phyloP scores from a whole-genome alignment of 1,284 basidiomycete genomes.

The Trichosporon sp. region DNA sequence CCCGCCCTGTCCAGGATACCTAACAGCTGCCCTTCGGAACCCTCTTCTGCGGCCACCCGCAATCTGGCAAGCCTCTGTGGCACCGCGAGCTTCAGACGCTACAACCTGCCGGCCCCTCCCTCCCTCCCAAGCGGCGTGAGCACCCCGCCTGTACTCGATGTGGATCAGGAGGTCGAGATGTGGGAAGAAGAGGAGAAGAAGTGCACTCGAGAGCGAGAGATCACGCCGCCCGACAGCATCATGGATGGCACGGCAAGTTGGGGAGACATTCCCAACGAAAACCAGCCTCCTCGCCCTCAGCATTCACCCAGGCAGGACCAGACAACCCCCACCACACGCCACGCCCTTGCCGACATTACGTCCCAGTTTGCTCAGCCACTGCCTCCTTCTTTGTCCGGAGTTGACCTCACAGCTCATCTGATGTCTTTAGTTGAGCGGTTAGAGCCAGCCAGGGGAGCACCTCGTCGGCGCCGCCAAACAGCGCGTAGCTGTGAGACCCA shows the following conservation, averaged over 20 bases:
- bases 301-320: neutral
- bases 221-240: neutral
- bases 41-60: neutral
- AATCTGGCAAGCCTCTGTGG: neutral
- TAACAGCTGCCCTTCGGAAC: neutral
- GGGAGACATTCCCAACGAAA: neutral
- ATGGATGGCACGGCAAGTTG: neutral
- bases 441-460: neutral
- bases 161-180: constrained; percentile 7
- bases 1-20: neutral
- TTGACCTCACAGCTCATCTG: neutral
- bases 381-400: neutral
- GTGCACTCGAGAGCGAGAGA: neutral
- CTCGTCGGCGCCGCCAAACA: neutral
- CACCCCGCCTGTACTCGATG: neutral
- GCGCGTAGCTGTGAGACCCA: neutral
- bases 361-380: neutral
- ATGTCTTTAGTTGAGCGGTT: neutral
- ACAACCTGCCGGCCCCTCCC: neutral
- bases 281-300: neutral
- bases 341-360: neutral
- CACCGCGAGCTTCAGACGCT: neutral
- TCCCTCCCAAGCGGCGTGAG: neutral
- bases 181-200: neutral
- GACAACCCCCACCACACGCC: neutral